Evolutionary conservation across 2,329 filamentous ascomycete genomes (phyloP).

Genomic region (Fonsecaea monophora): DNA sequence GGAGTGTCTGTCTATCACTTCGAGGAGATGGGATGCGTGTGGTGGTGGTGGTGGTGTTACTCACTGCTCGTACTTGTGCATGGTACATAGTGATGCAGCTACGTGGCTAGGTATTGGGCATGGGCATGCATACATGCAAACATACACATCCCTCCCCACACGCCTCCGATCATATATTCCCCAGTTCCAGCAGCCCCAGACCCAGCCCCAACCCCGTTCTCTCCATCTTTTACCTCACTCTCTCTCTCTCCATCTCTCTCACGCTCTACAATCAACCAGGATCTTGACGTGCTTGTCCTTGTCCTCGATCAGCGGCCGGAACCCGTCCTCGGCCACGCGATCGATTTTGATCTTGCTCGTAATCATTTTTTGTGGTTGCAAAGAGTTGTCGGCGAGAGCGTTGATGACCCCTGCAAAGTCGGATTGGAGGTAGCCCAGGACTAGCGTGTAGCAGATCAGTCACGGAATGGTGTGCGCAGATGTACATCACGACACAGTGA

Average conservation of each 20-base stretch:
- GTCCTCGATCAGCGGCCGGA: constrained; percentile 63
- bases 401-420: constrained; percentile 66
- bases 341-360: constrained; percentile 64
- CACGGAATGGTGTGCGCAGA: too few species aligned
- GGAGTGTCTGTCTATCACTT: too few species aligned
- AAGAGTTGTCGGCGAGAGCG: constrained; percentile 53
- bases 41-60: too few species aligned
- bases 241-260: neutral
- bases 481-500: too few species aligned
- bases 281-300: constrained; percentile 70
- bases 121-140: too few species aligned
- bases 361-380: constrained; percentile 66
- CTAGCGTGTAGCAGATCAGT: constrained; percentile 21
- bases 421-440: constrained; percentile 57
- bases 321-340: constrained; percentile 63
- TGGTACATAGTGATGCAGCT: too few species aligned
- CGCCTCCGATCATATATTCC: too few species aligned
- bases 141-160: too few species aligned
- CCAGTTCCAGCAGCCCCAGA: too few species aligned
- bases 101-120: too few species aligned
- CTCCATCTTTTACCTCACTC: neutral
- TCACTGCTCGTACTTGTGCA: too few species aligned
- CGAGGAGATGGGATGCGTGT: too few species aligned
- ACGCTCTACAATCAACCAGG: constrained; percentile 51
- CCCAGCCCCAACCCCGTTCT: neutral